Percentiles rank a stretch among this genome's conserved stretches.
Conservation (phyloP, 129 eudicot species). For the Arctium minus region DNA sequence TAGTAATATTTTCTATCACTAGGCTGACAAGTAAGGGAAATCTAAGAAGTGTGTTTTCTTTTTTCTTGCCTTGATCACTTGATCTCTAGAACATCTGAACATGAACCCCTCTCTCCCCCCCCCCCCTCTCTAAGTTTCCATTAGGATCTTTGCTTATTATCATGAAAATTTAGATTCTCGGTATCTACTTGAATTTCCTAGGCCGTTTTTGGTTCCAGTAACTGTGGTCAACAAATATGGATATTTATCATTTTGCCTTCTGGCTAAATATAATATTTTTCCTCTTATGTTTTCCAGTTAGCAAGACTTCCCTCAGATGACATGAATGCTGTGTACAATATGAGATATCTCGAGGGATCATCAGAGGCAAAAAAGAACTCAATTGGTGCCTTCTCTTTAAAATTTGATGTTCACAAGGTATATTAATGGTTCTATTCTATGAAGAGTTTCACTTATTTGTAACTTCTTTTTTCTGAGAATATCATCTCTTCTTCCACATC, state of each 20-base stretch:
- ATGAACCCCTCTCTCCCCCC: not conserved
- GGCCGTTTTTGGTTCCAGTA: not conserved
- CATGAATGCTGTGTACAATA: slow-evolving; percentile 71
- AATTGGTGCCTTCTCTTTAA: slow-evolving; percentile 52
- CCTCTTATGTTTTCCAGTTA: slow-evolving; percentile 39
- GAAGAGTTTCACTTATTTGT: slow-evolving; percentile 1
- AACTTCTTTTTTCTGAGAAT: slow-evolving; percentile 1
- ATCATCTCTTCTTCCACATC: not conserved
- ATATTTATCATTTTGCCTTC: not conserved
- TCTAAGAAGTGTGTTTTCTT: not conserved
- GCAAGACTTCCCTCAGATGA: slow-evolving; percentile 76
- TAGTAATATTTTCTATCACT: not conserved
- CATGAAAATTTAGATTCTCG: not conserved
- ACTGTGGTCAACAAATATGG: slow-evolving; percentile 3
- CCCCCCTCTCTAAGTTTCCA: not conserved
- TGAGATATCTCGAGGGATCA: slow-evolving; percentile 72
- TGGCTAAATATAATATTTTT: not conserved
- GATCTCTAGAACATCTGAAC: not conserved
- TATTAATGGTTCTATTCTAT: not conserved
- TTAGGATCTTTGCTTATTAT: not conserved
- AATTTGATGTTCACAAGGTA: slow-evolving; percentile 77
- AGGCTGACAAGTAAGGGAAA: not conserved
- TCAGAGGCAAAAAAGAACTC: slow-evolving; percentile 69
- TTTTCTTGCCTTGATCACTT: not conserved
- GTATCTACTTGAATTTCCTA: not conserved